Conservation (phyloP, 805 yeast genomes). For the Lachancea quebecensis region DNA sequence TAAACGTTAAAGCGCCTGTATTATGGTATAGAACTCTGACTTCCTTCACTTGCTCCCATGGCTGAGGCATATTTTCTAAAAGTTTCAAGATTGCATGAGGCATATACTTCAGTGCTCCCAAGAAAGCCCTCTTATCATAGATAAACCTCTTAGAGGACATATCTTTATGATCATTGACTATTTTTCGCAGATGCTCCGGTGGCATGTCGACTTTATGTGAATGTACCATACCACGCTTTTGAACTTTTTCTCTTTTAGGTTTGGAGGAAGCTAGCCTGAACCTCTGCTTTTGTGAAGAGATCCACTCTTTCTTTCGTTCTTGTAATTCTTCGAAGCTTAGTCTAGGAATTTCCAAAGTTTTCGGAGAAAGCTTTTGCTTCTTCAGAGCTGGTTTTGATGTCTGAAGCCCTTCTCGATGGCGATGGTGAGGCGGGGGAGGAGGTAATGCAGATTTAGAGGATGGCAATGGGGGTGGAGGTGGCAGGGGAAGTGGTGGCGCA, state of each 20-base stretch:
- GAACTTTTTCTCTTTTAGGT: conserved; percentile 17
- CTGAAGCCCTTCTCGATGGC: conserved; percentile 5
- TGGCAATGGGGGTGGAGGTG: conserved; percentile 28
- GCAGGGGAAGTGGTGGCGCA: background rate
- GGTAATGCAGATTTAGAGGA: conserved; percentile 11
- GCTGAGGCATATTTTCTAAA: conserved; percentile 95
- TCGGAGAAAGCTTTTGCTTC: background rate
- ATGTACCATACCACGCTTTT: conserved; percentile 42
- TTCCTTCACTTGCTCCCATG: conserved; percentile 87
- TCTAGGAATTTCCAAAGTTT: no score
- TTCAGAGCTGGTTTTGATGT: conserved; percentile 26
- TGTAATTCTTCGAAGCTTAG: conserved; percentile 25
- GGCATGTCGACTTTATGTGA: conserved; percentile 78
- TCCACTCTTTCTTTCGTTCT: conserved; percentile 42
- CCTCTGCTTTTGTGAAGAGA: conserved; percentile 51
- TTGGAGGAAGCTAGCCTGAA: conserved; percentile 33
- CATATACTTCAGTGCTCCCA: conserved; percentile 89
- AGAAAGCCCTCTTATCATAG: conserved; percentile 75
- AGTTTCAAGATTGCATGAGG: conserved; percentile 92
- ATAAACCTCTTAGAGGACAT: conserved; percentile 72
- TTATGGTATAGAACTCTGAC: conserved; percentile 85
- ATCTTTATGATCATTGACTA: conserved; percentile 78
- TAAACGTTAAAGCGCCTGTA: conserved; percentile 93
- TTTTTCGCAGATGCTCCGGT: conserved; percentile 84
- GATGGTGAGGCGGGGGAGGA: conserved; percentile 28